These are phyloP conservation scores for Dendrobium huoshanense DNA, from an alignment of 106 monocot genomes.

Conservation along the genomic window DNA sequence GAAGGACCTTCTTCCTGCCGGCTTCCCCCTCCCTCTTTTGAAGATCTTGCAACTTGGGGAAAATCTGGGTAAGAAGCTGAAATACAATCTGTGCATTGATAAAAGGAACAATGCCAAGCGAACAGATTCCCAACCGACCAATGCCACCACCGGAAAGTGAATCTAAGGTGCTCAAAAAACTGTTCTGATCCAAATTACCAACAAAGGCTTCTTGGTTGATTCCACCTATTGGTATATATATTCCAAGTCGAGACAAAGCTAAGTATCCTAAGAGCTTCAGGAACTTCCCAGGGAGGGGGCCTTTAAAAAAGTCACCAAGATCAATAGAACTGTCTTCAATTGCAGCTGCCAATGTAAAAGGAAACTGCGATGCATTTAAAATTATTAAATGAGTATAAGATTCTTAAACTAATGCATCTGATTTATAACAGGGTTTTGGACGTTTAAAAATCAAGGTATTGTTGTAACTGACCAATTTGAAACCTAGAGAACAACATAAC, in stretches of 20 bases:
- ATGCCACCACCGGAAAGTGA: conserved; percentile 98
- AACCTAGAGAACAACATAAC: background rate
- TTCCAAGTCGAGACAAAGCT: conserved; percentile 82
- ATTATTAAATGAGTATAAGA: background rate
- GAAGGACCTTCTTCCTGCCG: conserved; percentile 93
- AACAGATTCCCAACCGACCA: conserved; percentile 91
- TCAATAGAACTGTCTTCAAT: conserved; percentile 99
- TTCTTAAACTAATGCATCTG: background rate
- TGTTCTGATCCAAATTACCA: conserved; percentile 90
- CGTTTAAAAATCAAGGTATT: background rate
- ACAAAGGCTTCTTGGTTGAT: conserved; percentile 87
- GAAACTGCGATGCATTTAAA: background rate
- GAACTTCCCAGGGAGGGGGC: conserved; percentile 92
- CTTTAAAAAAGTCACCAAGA: conserved; percentile 90
- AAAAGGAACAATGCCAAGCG: conserved; percentile 92
- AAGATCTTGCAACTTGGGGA: conserved; percentile 97
- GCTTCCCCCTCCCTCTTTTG: conserved; percentile 97
- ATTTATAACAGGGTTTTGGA: background rate
- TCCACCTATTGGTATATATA: conserved; percentile 93
- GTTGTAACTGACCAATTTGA: background rate
- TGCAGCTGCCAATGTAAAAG: conserved; percentile 52
- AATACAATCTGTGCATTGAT: conserved; percentile 97
- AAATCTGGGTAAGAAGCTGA: conserved; percentile 90
- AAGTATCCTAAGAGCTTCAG: conserved; percentile 83
- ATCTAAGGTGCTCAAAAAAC: conserved; percentile 87